Base-by-base conservation (phyloP, 1,139 yeast species). In the Lodderomyces theae region DNA sequence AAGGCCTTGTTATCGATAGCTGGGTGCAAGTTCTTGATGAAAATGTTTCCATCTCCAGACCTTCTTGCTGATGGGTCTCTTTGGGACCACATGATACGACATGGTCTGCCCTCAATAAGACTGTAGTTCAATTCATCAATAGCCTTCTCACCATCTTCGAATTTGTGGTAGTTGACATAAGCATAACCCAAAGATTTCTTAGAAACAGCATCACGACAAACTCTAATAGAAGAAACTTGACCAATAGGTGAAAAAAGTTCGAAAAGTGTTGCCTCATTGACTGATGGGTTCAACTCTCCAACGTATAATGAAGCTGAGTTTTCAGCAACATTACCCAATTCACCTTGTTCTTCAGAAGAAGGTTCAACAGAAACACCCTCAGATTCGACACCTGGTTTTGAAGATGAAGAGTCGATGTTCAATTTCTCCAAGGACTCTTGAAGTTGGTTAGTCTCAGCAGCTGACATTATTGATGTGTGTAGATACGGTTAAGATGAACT, bases 51-150 rank as follows among this genome's bases (percentile, higher is more conserved):
- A 53, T 88, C 86, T 66, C 97, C 97, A 63, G 86, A 85, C 79
- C 87, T 88, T 79, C 98, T 87, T 59, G 84, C 70, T 51, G 96
- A 80, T 51, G 98, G 98, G 68, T 92, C 97, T 74, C 98, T 88
- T 78, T 94, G 98, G 54, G 97, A 89, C 97, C 97, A 90, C 98
- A 94, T 94, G 75, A 92, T 92, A 73, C 99, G 90, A 74, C 97
- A 89, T 59, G 97, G 92, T 63, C 86, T 89, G 62, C 97, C 97
- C 72, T 90, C 92, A 72, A 92, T 82, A 60, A 82, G 82, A 49
- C 89, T 72, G 76, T 92, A 92, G 86, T 92, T 94, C 72, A 94
- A 80, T 70, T 89, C 95, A 64, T 89, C 96, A 66, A 92, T 77
- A 52, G 99, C 98, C 63, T 79, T 83, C 72, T 86, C 92, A 61